Evolutionary conservation across 441 rosid genomes (phyloP).

Genomic region (Euphorbia celastroides): DNA sequence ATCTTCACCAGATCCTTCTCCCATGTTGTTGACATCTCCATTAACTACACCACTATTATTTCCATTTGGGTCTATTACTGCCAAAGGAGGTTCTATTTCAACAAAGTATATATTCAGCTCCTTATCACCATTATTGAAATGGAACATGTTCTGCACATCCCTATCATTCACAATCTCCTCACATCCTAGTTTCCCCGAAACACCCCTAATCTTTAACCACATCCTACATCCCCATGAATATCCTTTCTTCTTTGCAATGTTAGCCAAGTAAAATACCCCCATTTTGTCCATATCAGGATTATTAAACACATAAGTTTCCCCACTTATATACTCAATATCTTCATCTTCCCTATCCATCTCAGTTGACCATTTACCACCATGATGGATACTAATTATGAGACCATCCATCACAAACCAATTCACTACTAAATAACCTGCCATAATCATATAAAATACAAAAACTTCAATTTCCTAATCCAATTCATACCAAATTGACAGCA

Average conservation of each 20-base stretch:
- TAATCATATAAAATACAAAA: no score
- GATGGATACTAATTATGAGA: no score
- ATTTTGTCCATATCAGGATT: neutral
- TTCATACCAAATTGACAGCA: no score
- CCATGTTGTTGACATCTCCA: neutral
- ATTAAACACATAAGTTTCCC: no score
- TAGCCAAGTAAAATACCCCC: neutral
- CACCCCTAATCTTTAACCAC: neutral
- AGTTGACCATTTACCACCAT: no score
- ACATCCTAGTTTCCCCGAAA: neutral
- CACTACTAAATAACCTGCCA: no score
- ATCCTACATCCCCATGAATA: neutral
- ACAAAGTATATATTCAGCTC: neutral
- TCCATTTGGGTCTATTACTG: neutral
- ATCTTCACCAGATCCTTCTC: neutral
- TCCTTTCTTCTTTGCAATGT: neutral
- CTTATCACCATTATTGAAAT: neutral
- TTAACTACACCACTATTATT: neutral
- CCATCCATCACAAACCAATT: no score
- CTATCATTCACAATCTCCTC: neutral
- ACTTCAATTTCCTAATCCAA: no score
- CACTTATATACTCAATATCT: no score
- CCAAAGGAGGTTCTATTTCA: neutral
- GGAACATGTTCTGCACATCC: neutral
- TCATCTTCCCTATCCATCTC: no score